A percentile compares a stretch with the other conserved stretches of the same genome.
These are phyloP conservation scores for Linaria vulgaris DNA, from an alignment of 257 asterid species.

Conservation along the genomic window DNA sequence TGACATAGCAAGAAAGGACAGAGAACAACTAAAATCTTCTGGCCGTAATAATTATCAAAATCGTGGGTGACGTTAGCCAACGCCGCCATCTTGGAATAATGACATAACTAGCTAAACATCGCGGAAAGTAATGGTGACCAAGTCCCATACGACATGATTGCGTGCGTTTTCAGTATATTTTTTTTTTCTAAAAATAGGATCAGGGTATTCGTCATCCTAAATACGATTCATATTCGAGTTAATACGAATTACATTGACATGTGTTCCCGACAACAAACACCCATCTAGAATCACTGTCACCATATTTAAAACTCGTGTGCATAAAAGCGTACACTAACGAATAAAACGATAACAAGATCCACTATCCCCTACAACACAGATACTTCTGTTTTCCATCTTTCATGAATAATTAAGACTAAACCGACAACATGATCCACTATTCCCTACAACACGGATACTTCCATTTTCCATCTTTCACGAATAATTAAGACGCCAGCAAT, in stretches of 20 bases:
- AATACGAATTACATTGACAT: slow-evolving; percentile 5
- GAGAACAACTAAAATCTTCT: too few relatives aligned
- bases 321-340: too few relatives aligned
- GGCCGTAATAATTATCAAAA: too few relatives aligned
- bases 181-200: slow-evolving; percentile 10
- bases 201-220: neutral
- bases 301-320: too few relatives aligned
- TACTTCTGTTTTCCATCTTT: too few relatives aligned
- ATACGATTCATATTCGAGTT: neutral
- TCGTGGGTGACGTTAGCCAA: too few relatives aligned
- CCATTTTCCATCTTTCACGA: slow-evolving; percentile 8
- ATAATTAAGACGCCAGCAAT: neutral
- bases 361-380: neutral
- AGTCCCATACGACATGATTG: slow-evolving; percentile 11
- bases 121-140: neutral
- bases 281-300: neutral
- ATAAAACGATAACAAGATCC: too few relatives aligned
- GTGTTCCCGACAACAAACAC: neutral
- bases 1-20: too few relatives aligned
- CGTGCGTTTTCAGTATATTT: neutral
- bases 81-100: too few relatives aligned
- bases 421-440: too few relatives aligned
- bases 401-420: too few relatives aligned
- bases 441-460: slow-evolving; percentile 12
- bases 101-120: neutral